Conservation (phyloP, 495 filamentous ascomycete genomes). For the Aspergillus baeticus region DNA sequence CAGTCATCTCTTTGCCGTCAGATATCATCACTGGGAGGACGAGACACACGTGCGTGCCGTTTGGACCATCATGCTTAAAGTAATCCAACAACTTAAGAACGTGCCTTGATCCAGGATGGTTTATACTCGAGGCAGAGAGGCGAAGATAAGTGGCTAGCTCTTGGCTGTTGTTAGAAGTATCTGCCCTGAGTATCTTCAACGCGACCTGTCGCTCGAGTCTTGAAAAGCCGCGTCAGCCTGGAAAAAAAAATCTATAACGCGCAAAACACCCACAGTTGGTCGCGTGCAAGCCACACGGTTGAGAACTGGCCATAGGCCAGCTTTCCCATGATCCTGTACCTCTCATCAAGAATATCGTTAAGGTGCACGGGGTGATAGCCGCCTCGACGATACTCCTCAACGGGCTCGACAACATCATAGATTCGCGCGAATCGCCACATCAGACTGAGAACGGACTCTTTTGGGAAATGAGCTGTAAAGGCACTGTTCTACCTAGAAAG, state of each 20-base stretch:
- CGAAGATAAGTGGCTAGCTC: constrained; percentile 11
- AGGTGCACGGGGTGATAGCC: constrained; percentile 28
- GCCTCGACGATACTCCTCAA: constrained; percentile 21
- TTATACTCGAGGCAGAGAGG: background rate
- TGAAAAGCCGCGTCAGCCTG: constrained; percentile 18
- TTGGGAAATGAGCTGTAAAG: too few relatives aligned
- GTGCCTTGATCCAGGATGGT: constrained; percentile 30
- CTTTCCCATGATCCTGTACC: constrained; percentile 53
- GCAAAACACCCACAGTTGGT: constrained; percentile 20
- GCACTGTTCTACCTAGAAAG: too few relatives aligned
- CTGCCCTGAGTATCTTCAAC: constrained; percentile 36
- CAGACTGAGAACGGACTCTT: background rate
- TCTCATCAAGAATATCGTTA: constrained; percentile 28
- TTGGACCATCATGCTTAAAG: constrained; percentile 45
- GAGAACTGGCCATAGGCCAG: constrained; percentile 51
- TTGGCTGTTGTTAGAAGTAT: constrained; percentile 11
- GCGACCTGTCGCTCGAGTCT: constrained; percentile 18
- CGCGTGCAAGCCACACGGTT: constrained; percentile 52
- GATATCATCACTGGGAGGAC: constrained; percentile 34
- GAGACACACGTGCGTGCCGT: constrained; percentile 48
- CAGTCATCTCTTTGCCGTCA: constrained; percentile 19
- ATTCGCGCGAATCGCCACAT: constrained; percentile 25
- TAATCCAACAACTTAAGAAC: constrained; percentile 40
- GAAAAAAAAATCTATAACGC: background rate
- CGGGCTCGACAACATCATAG: constrained; percentile 22